phyloP scores from a whole-genome alignment of 345 rosid genomes.

The Eucalyptus microcorys region DNA sequence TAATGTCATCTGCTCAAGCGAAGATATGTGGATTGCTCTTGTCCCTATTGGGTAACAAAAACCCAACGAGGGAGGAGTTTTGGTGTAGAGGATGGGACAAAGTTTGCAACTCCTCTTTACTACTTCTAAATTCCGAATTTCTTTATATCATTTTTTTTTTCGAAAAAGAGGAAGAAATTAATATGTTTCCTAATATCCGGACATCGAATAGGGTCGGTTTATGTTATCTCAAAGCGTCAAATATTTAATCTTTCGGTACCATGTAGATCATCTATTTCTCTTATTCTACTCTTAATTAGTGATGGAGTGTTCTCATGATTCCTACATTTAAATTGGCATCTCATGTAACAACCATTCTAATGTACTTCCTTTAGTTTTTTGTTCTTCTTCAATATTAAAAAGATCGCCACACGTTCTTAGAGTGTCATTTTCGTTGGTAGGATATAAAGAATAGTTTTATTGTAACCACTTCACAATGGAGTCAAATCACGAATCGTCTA shows the following conservation, averaged over 20 bases:
- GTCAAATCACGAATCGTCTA: not conserved
- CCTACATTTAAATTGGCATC: not conserved
- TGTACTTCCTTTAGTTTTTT: not conserved
- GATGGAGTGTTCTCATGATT: not conserved
- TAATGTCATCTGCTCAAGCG: not conserved
- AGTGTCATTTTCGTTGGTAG: not conserved
- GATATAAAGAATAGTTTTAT: not conserved
- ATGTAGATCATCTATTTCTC: too few species aligned
- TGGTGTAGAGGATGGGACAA: not conserved
- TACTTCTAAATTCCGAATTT: not conserved
- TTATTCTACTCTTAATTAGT: not conserved
- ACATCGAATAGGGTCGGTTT: not conserved
- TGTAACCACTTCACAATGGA: not conserved
- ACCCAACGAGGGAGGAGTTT: not conserved
- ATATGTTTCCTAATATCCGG: not conserved
- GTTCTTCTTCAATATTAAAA: not conserved
- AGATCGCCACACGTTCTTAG: not conserved
- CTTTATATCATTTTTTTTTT: too few species aligned
- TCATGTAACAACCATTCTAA: not conserved
- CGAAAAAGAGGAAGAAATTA: not conserved
- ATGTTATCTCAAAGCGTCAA: not conserved
- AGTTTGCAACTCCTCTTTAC: not conserved
- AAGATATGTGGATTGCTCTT: not conserved
- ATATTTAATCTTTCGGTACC: not conserved
- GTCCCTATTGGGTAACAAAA: not conserved